Percentiles rank a stretch among this genome's conserved stretches.
Conservation (phyloP, 2,329 filamentous ascomycete genomes). For the Colletotrichum truncatum region DNA sequence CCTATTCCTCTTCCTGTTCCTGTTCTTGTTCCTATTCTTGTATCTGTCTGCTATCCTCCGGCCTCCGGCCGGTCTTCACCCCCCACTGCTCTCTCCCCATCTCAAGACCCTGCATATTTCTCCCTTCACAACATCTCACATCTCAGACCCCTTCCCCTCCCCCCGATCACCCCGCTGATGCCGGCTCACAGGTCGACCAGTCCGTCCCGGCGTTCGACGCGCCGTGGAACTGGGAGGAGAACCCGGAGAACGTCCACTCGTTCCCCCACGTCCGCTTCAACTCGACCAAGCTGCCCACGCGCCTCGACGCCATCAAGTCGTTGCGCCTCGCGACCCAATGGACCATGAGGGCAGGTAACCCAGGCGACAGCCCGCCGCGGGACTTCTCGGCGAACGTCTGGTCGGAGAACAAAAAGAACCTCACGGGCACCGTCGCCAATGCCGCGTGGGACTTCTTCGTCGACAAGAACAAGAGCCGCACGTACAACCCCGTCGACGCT, state of each 20-base stretch:
- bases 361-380: slow-evolving; percentile 31
- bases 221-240: slow-evolving; percentile 41
- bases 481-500: slow-evolving; percentile 37
- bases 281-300: slow-evolving; percentile 35
- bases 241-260: slow-evolving; percentile 39
- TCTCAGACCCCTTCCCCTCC: neutral
- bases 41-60: too few species aligned
- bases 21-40: too few species aligned
- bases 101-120: too few species aligned
- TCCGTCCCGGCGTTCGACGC: slow-evolving; percentile 40
- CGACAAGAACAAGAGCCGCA: slow-evolving; percentile 36
- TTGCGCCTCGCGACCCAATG: slow-evolving; percentile 38
- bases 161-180: neutral
- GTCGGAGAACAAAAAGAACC: slow-evolving; percentile 34
- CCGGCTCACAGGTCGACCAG: slow-evolving; percentile 34
- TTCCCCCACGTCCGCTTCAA: slow-evolving; percentile 44
- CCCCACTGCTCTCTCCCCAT: neutral
- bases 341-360: slow-evolving; percentile 39
- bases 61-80: too few species aligned
- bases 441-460: slow-evolving; percentile 44
- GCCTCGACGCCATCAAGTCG: slow-evolving; percentile 39
- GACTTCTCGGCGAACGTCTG: slow-evolving; percentile 28
- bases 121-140: too few species aligned
- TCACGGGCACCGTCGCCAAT: slow-evolving; percentile 37
- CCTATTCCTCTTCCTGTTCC: neutral